Base-by-base conservation (phyloP, 2,329 filamentous ascomycete genomes). In the Myriosclerotinia scirpicola region DNA sequence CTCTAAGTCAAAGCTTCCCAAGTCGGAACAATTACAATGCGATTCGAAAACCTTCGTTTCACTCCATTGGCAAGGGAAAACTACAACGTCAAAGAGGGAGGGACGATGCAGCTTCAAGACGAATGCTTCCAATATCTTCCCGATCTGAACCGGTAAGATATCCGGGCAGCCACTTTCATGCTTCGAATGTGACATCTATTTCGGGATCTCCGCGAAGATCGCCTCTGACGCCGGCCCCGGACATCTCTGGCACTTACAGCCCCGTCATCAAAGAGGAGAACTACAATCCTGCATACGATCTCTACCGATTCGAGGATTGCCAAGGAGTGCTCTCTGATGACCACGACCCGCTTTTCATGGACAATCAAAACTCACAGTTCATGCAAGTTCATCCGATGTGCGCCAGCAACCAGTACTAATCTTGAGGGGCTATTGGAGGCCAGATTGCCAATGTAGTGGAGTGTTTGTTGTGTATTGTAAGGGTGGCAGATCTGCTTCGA, bases 241-340 rank as follows among this genome's bases (percentile, higher is more conserved):
- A 67, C 36, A 55, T 34, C n/a, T 54, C 64, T 15, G 22, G 53
- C 15, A 52, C 60, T 22, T 53, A 67, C n/a, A 71, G 68, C 54
- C 70, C 64, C 9, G 36, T 46, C 3, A 66, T 66, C 38, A 66
- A 66, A 46, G 55, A 40, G 20, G 69, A 74, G 50, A 59, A 63
- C 34, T 63, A 69, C 36, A 71, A 73, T 11, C 46, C 63, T 40
- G 66, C 70, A n/a, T 74, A 68, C 30, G 71, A 73, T 15, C 46
- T 70, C 55, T 73, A 68, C 64, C 66, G 54, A 12, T 58, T 75
- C 22, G 70, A 73, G 50, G 71, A 73, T 64, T 71, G 73, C 12
- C 72, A 74, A 56, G 74, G 72, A 15, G 73, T 74, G 17, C 71
- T 71, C 52, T 60, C 71, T n/a, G 70, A 66, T 54, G 52, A 72